Evolutionary conservation across 352 stramenopile genomes (phyloP).

Genomic region (Globisporangium rhizosaccharum): DNA sequence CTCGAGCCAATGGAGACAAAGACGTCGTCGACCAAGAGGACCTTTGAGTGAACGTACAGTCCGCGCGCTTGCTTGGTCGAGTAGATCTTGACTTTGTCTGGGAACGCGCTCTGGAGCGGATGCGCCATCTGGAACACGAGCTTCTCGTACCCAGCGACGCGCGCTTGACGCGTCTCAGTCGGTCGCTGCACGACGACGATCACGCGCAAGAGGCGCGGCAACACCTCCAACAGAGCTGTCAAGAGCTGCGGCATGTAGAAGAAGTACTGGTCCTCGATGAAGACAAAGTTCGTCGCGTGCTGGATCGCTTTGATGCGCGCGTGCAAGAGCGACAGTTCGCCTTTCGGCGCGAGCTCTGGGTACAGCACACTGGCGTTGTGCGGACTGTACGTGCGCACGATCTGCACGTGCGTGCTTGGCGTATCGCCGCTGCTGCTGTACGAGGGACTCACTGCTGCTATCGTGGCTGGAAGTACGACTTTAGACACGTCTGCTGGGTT

Average conservation of each 20-base stretch:
- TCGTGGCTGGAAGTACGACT: not conserved
- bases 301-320: constrained; percentile 50
- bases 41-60: constrained; percentile 79
- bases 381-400: constrained; percentile 52
- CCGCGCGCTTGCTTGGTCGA: constrained; percentile 35
- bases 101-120: constrained; percentile 43
- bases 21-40: constrained; percentile 82
- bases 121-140: constrained; percentile 57
- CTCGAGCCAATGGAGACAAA: constrained; percentile 81
- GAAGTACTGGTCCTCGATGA: constrained; percentile 73
- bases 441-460: not conserved
- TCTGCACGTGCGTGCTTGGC: constrained; percentile 23
- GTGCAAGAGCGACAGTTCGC: constrained; percentile 49
- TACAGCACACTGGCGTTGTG: constrained; percentile 30
- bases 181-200: constrained; percentile 48
- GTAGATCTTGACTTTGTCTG: constrained; percentile 55
- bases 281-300: constrained; percentile 55
- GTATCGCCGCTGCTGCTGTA: no score
- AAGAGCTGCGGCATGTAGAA: constrained; percentile 56
- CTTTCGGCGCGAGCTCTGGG: constrained; percentile 35
- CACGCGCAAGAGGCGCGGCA: constrained; percentile 39
- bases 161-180: constrained; percentile 20
- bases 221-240: constrained; percentile 32
- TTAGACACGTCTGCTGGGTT: constrained; percentile 30
- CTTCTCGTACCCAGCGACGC: constrained; percentile 53